Evolutionary conservation across 495 filamentous ascomycete species (phyloP).

Genomic region (Penicillium paradoxum): DNA sequence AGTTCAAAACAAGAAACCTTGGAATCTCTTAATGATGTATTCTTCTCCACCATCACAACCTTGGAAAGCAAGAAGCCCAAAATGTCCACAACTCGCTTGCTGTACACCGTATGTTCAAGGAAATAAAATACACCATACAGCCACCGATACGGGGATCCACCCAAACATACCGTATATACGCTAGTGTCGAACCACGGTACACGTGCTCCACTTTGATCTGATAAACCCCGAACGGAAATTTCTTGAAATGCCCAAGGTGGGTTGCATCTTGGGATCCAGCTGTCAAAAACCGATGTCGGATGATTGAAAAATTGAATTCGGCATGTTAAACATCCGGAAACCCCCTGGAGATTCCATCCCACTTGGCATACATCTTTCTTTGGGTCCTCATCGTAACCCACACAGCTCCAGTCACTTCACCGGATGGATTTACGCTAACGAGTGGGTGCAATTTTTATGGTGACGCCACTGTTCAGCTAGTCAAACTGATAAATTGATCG

Average conservation of each 20-base stretch:
- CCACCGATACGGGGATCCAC: not conserved
- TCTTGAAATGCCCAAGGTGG: not conserved
- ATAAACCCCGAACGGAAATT: constrained; percentile 6
- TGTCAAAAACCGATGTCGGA: constrained; percentile 9
- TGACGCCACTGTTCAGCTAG: constrained; percentile 5
- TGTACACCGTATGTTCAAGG: too few relatives aligned
- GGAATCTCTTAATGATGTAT: too few relatives aligned
- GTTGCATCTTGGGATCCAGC: not conserved
- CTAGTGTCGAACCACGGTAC: not conserved
- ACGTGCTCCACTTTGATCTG: constrained; percentile 4
- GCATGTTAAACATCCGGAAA: constrained; percentile 2
- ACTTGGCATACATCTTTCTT: not conserved
- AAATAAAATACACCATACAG: too few relatives aligned
- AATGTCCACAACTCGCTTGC: too few relatives aligned
- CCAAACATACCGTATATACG: not conserved
- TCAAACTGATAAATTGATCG: constrained; percentile 6
- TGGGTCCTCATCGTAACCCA: not conserved
- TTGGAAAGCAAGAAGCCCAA: not conserved
- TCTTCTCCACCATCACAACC: not conserved
- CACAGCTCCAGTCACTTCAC: not conserved
- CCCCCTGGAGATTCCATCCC: not conserved
- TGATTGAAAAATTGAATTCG: not conserved
- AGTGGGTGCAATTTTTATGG: constrained; percentile 3
- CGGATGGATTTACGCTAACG: constrained; percentile 6
- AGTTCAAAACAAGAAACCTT: too few relatives aligned